Base-by-base conservation (phyloP, 2,329 filamentous ascomycete species). In the Drechslerella stenobrocha region DNA sequence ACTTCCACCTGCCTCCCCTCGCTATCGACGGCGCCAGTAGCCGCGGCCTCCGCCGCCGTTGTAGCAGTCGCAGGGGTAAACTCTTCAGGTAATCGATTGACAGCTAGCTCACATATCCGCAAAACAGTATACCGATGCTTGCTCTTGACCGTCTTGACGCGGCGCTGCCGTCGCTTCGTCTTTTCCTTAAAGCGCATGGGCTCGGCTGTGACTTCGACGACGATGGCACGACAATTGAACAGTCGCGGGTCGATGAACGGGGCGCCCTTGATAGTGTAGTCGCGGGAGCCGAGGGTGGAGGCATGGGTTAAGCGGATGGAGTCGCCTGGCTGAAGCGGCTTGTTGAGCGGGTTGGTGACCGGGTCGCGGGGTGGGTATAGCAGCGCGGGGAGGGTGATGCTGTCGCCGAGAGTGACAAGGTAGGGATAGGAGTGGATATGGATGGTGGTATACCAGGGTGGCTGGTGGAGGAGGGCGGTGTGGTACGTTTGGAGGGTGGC, bases 121-220 rank as follows among this genome's bases (percentile, higher is more conserved):
- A 98, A 75, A 20, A 96, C 83, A 1, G 93, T 98, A 77, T 88
- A 96, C 74, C 84, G 82, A 76, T 95, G 89, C 82, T 98, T 96
- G 80, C 90, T 96, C 79, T 82, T 87, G 7, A 93, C 87, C 64
- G 82, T 84, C 80, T 85, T 89, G 50, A 83, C 82, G 75, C 87
- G 82, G 74, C 89, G 80, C 76, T 87, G 87, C 74, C 84, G 88
- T 80, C 85, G 79, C 83, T 90, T 91, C 73, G 83, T 92, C 83
- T 92, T 92, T 78, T 88, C 81, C 79, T 89, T 89, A 72, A 85
- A 79, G 61, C 88, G 80, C 79, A 92, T 76, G 30, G 89, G 88
- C 79, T 91, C 88, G 60, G 84, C 83, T 78, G 97, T 93, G 4
- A 87, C 84, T 3, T 90, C 92, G 70, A 93, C 82, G 23, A 98